A percentile compares a stretch with the other conserved stretches of the same genome.
Conservation (phyloP, 768 basidiomycete species). For the Lentinula detonsa region DNA sequence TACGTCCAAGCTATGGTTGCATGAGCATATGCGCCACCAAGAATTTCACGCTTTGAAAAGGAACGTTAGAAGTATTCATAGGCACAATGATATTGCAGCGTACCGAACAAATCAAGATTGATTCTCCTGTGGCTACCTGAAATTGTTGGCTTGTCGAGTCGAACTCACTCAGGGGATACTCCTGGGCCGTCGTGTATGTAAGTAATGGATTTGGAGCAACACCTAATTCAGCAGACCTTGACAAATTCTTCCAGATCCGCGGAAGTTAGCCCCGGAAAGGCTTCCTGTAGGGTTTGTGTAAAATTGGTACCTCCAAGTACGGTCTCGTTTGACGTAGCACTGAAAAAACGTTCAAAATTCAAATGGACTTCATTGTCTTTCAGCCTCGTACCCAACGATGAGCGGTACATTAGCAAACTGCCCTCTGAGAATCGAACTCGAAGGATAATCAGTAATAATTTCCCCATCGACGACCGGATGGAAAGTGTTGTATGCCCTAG, state of each 20-base stretch:
- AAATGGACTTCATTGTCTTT: neutral
- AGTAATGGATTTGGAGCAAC: neutral
- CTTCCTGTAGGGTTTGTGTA: slow-evolving; percentile 26
- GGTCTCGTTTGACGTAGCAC: slow-evolving; percentile 59
- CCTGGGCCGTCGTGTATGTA: slow-evolving; percentile 15
- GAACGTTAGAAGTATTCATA: neutral
- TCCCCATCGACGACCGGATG: slow-evolving; percentile 51
- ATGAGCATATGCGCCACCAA: slow-evolving; percentile 34
- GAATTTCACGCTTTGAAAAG: slow-evolving; percentile 33
- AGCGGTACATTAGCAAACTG: slow-evolving; percentile 46
- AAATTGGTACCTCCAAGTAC: slow-evolving; percentile 35
- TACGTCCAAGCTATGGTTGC: slow-evolving; percentile 42
- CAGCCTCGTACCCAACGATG: slow-evolving; percentile 46
- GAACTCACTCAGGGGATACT: slow-evolving; percentile 39
- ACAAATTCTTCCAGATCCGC: slow-evolving; percentile 31
- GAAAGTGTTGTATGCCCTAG: slow-evolving; percentile 40
- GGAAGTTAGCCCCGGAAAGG: slow-evolving; percentile 40
- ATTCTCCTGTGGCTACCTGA: slow-evolving; percentile 44
- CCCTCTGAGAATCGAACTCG: slow-evolving; percentile 35
- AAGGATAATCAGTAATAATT: slow-evolving; percentile 45
- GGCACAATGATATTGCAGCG: slow-evolving; percentile 15
- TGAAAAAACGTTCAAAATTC: slow-evolving; percentile 6
- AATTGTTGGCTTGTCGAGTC: slow-evolving; percentile 32
- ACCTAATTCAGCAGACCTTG: slow-evolving; percentile 14
- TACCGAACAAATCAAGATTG: slow-evolving; percentile 48